Percentiles rank a stretch among this genome's conserved stretches.
phyloP scores from a whole-genome alignment of 495 filamentous ascomycete species.

The Paragyromitra xinjiangensis region DNA sequence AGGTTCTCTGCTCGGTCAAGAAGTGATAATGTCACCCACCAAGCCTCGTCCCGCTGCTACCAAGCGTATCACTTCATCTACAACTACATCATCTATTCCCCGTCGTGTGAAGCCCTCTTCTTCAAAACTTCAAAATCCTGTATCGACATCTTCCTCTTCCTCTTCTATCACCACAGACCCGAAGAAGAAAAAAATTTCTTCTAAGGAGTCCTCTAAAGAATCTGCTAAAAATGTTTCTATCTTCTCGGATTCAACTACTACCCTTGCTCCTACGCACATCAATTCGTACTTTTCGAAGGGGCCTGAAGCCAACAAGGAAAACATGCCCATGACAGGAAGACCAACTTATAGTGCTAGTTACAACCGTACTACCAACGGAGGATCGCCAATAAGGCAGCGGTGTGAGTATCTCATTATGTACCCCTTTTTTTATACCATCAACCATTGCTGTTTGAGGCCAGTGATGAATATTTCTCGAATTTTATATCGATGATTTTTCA shows the following conservation, averaged over 20 bases:
- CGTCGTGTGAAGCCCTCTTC: slow-evolving; percentile 41
- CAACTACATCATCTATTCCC: slow-evolving; percentile 51
- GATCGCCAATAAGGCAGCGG: slow-evolving; percentile 49
- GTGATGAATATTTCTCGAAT: slow-evolving; percentile 32
- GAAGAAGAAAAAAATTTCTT: slow-evolving; percentile 37
- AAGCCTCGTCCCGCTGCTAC: slow-evolving; percentile 37
- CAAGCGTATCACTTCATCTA: slow-evolving; percentile 24
- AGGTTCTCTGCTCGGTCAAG: slow-evolving; percentile 20
- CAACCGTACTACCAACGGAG: slow-evolving; percentile 47
- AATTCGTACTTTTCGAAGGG: slow-evolving; percentile 49
- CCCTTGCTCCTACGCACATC: slow-evolving; percentile 28
- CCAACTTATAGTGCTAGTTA: slow-evolving; percentile 26
- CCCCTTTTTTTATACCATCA: slow-evolving; percentile 24
- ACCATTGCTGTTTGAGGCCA: slow-evolving; percentile 7
- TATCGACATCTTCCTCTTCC: slow-evolving; percentile 18
- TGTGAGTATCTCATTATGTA: slow-evolving; percentile 50
- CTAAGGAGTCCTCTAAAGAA: slow-evolving; percentile 35
- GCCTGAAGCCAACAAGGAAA: slow-evolving; percentile 54
- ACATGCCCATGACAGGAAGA: slow-evolving; percentile 44
- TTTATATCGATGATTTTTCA: slow-evolving; percentile 32
- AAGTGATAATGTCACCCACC: slow-evolving; percentile 56
- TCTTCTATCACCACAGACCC: slow-evolving; percentile 29
- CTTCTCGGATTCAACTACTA: slow-evolving; percentile 42
- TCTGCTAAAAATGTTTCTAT: slow-evolving; percentile 37
- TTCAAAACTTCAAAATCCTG: slow-evolving; percentile 43